Percentiles rank a stretch among this genome's conserved stretches.
phyloP scores from a whole-genome alignment of 495 filamentous ascomycete genomes.

The Neurospora sp. region DNA sequence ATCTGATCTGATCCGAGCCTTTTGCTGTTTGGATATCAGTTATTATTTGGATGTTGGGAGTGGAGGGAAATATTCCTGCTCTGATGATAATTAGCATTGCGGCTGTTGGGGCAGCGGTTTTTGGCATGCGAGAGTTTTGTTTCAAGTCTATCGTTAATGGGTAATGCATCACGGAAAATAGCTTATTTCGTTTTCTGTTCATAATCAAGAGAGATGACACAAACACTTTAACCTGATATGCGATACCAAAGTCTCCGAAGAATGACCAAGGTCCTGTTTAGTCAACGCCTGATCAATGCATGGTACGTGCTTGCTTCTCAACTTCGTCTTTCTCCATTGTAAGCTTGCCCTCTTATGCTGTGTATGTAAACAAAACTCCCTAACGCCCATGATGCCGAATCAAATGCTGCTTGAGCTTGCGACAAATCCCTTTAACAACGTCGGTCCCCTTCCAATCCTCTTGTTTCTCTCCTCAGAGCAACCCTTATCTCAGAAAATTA shows the following conservation, averaged over 20 bases:
- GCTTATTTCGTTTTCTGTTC: background rate
- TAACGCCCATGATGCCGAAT: background rate
- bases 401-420: background rate
- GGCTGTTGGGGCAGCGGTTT: background rate
- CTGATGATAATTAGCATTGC: background rate
- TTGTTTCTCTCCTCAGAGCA: background rate
- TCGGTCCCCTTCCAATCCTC: background rate
- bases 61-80: background rate
- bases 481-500: background rate
- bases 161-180: background rate
- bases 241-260: background rate
- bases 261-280: background rate
- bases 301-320: background rate
- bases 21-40: background rate
- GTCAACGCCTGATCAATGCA: background rate
- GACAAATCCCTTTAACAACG: background rate
- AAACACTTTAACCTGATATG: background rate
- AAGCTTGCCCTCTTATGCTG: background rate
- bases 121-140: background rate
- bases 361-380: background rate
- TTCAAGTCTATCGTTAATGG: background rate
- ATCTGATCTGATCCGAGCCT: slow-evolving; percentile 33
- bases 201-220: background rate
- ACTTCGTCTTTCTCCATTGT: background rate
- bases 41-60: background rate